Conservation (phyloP, 176 grass and related monocot genomes). For the Calamus simplicifolius region DNA sequence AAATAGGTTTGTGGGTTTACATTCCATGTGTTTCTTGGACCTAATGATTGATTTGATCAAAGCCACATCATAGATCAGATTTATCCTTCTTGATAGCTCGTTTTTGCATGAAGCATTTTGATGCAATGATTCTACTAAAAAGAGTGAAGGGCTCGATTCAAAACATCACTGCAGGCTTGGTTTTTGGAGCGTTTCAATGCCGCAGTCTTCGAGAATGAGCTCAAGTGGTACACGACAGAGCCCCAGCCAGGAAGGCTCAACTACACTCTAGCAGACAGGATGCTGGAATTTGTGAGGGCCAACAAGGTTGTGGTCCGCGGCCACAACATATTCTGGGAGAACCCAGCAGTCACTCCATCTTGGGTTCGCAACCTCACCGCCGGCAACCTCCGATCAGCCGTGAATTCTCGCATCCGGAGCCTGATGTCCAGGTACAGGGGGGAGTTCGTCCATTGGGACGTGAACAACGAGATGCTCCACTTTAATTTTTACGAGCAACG, state of each 20-base stretch:
- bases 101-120: no score
- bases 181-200: constrained; percentile 58
- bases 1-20: no score
- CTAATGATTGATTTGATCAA: no score
- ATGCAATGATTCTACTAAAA: no score
- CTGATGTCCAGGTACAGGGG: constrained; percentile 47
- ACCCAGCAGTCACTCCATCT: constrained; percentile 52
- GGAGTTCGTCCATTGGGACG: constrained; percentile 96
- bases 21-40: no score
- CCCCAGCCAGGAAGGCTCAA: constrained; percentile 49
- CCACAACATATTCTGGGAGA: constrained; percentile 97
- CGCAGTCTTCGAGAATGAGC: constrained; percentile 92
- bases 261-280: constrained; percentile 45
- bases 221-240: constrained; percentile 92
- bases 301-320: constrained; percentile 56
- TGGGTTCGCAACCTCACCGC: constrained; percentile 70
- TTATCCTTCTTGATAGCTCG: no score
- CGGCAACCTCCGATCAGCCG: constrained; percentile 38
- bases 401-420: constrained; percentile 53
- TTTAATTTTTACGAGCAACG: constrained; percentile 92
- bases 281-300: constrained; percentile 48
- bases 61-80: no score
- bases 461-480: constrained; percentile 98
- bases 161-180: constrained; percentile 42
- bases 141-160: no score